Conservation (phyloP, 1,139 yeast species). For the Zhuliangozyma parablackwelliae region DNA sequence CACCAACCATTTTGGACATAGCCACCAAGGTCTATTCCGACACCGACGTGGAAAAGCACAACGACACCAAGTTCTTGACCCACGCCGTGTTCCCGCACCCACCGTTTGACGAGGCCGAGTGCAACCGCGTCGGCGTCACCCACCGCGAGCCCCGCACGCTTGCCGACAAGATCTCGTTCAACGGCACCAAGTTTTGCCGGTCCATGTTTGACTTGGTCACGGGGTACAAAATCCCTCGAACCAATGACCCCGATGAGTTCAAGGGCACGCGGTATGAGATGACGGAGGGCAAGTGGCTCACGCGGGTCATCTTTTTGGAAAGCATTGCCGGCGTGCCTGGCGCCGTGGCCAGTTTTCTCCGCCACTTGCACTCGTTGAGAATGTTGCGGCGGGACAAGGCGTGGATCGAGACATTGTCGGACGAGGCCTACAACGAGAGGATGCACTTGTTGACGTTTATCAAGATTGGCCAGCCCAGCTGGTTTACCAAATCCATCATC, state of each 20-base stretch:
- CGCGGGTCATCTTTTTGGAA: slow-evolving; percentile 65
- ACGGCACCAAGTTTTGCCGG: slow-evolving; percentile 43
- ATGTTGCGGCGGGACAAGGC: slow-evolving; percentile 64
- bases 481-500: slow-evolving; percentile 53
- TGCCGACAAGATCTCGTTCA: slow-evolving; percentile 52
- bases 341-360: slow-evolving; percentile 65
- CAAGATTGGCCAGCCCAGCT: slow-evolving; percentile 60
- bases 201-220: slow-evolving; percentile 56
- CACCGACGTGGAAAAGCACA: slow-evolving; percentile 21
- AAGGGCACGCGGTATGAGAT: slow-evolving; percentile 49
- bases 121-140: slow-evolving; percentile 43
- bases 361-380: slow-evolving; percentile 62
- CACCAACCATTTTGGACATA: slow-evolving; percentile 15
- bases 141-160: slow-evolving; percentile 49
- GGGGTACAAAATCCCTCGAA: slow-evolving; percentile 51
- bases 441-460: slow-evolving; percentile 73
- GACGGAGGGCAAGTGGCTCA: slow-evolving; percentile 65
- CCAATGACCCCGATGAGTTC: slow-evolving; percentile 31
- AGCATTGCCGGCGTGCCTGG: slow-evolving; percentile 80
- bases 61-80: slow-evolving; percentile 29
- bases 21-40: slow-evolving; percentile 26
- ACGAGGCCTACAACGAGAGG: slow-evolving; percentile 77
- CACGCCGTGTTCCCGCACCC: slow-evolving; percentile 60
- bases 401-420: slow-evolving; percentile 70
- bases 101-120: slow-evolving; percentile 38